These are phyloP conservation scores for Candida yuanshanica DNA, from an alignment of 805 yeast genomes.

Conservation along the genomic window DNA sequence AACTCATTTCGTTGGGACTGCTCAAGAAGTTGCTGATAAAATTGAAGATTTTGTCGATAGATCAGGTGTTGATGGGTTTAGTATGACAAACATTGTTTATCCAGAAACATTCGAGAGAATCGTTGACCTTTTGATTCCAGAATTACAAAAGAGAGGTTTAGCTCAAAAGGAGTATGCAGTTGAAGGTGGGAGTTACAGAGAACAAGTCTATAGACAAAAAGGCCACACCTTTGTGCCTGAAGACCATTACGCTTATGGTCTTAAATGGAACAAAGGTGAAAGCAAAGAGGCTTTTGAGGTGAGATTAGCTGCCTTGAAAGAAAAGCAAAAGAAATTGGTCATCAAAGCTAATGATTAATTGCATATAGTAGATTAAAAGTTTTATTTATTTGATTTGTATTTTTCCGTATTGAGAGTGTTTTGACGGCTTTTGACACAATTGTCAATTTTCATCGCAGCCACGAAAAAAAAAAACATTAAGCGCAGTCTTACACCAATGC, in stretches of 20 bases:
- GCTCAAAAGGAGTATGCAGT: constrained; percentile 21
- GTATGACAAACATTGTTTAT: constrained; percentile 33
- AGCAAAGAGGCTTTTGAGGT: constrained; percentile 17
- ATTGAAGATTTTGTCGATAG: constrained; percentile 36
- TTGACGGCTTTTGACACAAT: not conserved
- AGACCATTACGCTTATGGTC: constrained; percentile 11
- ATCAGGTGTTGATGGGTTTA: constrained; percentile 39
- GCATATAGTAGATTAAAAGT: not conserved
- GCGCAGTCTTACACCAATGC: not conserved
- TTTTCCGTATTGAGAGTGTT: not conserved
- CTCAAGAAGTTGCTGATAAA: constrained; percentile 34
- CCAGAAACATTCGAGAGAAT: constrained; percentile 37
- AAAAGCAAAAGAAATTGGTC: constrained; percentile 1
- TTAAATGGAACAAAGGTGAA: constrained; percentile 7
- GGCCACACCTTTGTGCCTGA: constrained; percentile 13
- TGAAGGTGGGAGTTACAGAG: constrained; percentile 29
- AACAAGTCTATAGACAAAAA: constrained; percentile 27
- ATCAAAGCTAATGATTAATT: constrained; percentile 1
- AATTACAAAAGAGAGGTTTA: constrained; percentile 29
- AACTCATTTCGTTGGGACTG: constrained; percentile 27
- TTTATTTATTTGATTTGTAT: not conserved
- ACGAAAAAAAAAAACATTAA: not conserved
- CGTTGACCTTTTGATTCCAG: constrained; percentile 34
- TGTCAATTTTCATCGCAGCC: not conserved
- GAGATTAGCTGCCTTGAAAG: constrained; percentile 1